Evolutionary conservation across 192 early-diverging fungal genomes (phyloP).

Genomic region (Umbelopsis ramanniana): DNA sequence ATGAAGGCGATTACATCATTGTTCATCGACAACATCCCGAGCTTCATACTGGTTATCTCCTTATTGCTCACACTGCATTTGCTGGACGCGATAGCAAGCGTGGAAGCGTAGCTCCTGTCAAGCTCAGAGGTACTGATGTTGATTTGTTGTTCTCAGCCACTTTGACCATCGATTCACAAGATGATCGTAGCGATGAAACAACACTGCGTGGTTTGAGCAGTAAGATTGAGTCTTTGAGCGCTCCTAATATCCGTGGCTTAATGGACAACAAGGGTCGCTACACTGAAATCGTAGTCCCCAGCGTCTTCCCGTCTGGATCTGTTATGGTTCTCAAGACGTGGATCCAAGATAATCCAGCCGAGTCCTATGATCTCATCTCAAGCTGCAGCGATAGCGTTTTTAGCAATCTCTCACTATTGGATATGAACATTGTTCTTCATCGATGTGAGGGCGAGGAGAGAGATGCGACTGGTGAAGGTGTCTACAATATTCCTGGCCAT

Average conservation of each 20-base stretch:
- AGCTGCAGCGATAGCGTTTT: conserved; percentile 70
- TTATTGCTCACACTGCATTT: conserved; percentile 91
- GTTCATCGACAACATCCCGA: conserved; percentile 92
- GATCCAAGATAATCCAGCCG: conserved; percentile 54
- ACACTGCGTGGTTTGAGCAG: conserved; percentile 49
- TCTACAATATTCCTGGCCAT: conserved; percentile 88
- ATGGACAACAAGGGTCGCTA: conserved; percentile 59
- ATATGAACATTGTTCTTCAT: conserved; percentile 89
- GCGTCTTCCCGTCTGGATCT: conserved; percentile 84
- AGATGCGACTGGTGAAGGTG: conserved; percentile 78
- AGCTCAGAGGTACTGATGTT: conserved; percentile 61
- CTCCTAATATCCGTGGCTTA: conserved; percentile 49
- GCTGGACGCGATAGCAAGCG: conserved; percentile 41
- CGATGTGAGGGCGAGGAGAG: conserved; percentile 87
- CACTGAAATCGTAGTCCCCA: conserved; percentile 64
- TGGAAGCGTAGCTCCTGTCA: conserved; percentile 57
- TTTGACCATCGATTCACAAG: conserved; percentile 49
- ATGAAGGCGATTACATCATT: conserved; percentile 93
- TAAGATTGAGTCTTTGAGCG: conserved; percentile 52
- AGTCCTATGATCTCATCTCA: conserved; percentile 62
- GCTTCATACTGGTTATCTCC: conserved; percentile 88
- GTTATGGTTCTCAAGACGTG: conserved; percentile 71
- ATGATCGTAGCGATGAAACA: conserved; percentile 28
- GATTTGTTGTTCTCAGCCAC: conserved; percentile 61
- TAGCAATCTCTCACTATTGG: conserved; percentile 58